Evolutionary conservation across 106 monocot genomes (phyloP).

Genomic region (Apostasia ramifera): DNA sequence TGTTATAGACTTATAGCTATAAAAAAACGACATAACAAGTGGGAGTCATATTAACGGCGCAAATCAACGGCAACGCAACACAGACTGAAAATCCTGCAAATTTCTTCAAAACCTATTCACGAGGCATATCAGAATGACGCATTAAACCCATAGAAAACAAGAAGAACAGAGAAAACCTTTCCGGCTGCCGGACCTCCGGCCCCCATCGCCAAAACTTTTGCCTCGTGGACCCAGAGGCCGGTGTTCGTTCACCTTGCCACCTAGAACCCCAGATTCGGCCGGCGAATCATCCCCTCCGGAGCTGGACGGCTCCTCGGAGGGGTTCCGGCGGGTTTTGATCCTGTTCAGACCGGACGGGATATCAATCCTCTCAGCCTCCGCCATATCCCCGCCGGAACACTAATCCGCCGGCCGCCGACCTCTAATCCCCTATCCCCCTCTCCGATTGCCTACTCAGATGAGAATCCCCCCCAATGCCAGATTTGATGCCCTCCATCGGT

Average conservation of each 20-base stretch:
- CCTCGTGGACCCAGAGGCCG: background rate
- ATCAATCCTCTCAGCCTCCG: constrained; percentile 16
- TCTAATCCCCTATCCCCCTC: background rate
- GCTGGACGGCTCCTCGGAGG: constrained; percentile 36
- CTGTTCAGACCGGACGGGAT: constrained; percentile 49
- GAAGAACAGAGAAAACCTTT: background rate
- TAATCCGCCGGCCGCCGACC: background rate
- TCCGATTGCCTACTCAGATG: background rate
- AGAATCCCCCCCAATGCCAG: background rate
- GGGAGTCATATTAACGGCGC: too few relatives aligned
- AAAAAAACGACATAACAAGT: too few relatives aligned
- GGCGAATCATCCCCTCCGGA: constrained; percentile 63
- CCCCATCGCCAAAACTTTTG: background rate
- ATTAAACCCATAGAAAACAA: background rate
- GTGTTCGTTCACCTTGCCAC: background rate
- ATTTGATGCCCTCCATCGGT: too few relatives aligned
- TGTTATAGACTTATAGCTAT: too few relatives aligned
- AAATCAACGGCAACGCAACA: too few relatives aligned
- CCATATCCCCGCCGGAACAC: constrained; percentile 7
- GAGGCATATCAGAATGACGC: too few relatives aligned
- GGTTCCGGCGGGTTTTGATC: constrained; percentile 41
- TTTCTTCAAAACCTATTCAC: too few relatives aligned
- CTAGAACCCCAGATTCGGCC: background rate
- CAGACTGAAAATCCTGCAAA: too few relatives aligned
- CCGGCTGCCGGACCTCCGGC: background rate